phyloP scores from a whole-genome alignment of 2,329 filamentous ascomycete species.

The Ustilaginoidea virens region DNA sequence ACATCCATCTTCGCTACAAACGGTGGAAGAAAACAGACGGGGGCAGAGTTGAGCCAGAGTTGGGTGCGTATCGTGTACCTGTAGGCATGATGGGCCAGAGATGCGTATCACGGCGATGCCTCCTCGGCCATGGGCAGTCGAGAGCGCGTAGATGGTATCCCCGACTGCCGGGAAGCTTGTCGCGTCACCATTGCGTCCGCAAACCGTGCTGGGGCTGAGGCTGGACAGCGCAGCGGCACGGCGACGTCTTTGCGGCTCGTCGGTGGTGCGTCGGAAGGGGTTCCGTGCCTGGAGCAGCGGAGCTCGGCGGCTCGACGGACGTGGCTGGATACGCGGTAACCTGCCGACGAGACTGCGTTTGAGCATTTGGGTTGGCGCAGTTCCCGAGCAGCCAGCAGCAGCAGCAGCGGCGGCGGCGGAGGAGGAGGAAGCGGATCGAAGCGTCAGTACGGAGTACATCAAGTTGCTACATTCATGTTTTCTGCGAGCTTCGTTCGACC shows the following conservation, averaged over 20 bases:
- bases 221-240: too few relatives aligned
- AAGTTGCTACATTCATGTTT: too few relatives aligned
- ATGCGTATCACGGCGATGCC: constrained; percentile 84
- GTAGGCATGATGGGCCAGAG: constrained; percentile 61
- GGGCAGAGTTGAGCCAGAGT: too few relatives aligned
- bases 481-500: too few relatives aligned
- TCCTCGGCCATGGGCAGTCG: constrained; percentile 69
- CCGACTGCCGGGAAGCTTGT: constrained; percentile 8
- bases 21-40: too few relatives aligned
- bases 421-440: too few relatives aligned
- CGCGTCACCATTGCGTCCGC: background rate
- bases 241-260: too few relatives aligned
- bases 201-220: background rate
- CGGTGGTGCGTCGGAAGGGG: background rate
- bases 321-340: background rate
- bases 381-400: too few relatives aligned
- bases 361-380: constrained; percentile 2
- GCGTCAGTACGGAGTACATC: too few relatives aligned
- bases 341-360: background rate
- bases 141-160: constrained; percentile 82
- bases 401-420: too few relatives aligned
- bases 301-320: background rate
- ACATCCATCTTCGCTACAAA: too few relatives aligned
- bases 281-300: background rate
- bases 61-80: constrained; percentile 30